phyloP scores from a whole-genome alignment of 139 green algal genomes.

The Chlorella sp. region DNA sequence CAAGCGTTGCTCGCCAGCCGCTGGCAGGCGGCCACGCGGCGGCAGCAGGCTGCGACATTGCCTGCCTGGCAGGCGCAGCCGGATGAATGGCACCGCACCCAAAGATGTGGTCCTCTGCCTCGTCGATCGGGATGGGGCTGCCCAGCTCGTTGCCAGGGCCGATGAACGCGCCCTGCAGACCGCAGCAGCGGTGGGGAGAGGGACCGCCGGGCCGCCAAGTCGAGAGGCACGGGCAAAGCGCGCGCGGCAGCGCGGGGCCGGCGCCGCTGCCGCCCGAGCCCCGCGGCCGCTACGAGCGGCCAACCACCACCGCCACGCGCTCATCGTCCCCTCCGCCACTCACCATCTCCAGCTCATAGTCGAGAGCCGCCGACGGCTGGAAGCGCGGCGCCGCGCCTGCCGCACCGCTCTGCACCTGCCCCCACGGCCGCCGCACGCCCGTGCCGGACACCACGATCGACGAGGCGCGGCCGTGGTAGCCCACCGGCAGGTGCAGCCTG shows the following conservation, averaged over 20 bases:
- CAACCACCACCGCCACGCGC: background rate
- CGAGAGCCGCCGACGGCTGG: conserved; percentile 56
- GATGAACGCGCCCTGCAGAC: conserved; percentile 68
- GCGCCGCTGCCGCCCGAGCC: too few relatives aligned
- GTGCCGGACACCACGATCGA: conserved; percentile 88
- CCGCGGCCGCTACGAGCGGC: too few relatives aligned
- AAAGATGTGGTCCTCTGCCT: conserved; percentile 84
- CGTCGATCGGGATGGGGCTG: conserved; percentile 49
- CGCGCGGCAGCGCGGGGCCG: too few relatives aligned
- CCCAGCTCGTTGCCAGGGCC: conserved; percentile 81
- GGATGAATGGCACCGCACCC: too few relatives aligned
- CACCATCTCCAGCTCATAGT: conserved; percentile 96
- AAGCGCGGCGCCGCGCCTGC: conserved; percentile 37
- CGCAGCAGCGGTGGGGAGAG: background rate
- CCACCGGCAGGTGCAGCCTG: conserved; percentile 90
- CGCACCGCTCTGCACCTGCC: conserved; percentile 48
- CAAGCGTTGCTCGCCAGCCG: too few relatives aligned
- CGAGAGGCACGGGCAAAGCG: background rate
- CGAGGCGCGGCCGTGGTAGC: conserved; percentile 89
- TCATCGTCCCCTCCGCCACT: background rate
- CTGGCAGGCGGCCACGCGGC: too few relatives aligned
- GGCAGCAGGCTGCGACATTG: too few relatives aligned
- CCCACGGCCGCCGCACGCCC: conserved; percentile 62
- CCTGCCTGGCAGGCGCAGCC: too few relatives aligned
- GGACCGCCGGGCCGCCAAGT: too few relatives aligned